These are phyloP conservation scores for Dentipellis sp. DNA, from an alignment of 768 basidiomycete species.

Conservation along the genomic window DNA sequence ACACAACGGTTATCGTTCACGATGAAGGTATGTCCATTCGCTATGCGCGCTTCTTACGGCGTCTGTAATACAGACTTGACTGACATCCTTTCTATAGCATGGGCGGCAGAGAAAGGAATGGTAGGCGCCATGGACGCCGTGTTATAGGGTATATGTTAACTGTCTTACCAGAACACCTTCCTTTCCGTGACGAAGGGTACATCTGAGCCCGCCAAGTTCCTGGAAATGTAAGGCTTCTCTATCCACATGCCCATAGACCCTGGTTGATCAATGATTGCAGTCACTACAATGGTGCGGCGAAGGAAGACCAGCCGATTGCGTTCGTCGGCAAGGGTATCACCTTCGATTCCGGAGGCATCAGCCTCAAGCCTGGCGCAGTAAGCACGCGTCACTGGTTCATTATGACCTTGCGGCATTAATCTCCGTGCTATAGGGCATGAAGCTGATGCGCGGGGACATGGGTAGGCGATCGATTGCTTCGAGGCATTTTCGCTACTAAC, in stretches of 20 bases:
- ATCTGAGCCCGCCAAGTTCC: conserved; percentile 74
- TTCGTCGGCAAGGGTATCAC: conserved; percentile 88
- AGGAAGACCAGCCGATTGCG: conserved; percentile 50
- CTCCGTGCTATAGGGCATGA: conserved; percentile 49
- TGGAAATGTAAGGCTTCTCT: conserved; percentile 56
- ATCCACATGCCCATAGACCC: not conserved
- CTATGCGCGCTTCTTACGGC: not conserved
- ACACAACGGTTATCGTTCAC: conserved; percentile 59
- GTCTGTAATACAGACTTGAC: too few relatives aligned
- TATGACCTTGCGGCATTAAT: not conserved
- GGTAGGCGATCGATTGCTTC: conserved; percentile 29
- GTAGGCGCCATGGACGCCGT: conserved; percentile 23
- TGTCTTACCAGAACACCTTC: conserved; percentile 53
- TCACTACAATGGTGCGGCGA: conserved; percentile 71
- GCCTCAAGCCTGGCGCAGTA: conserved; percentile 67
- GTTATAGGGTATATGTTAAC: not conserved
- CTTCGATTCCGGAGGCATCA: conserved; percentile 85
- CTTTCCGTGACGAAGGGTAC: conserved; percentile 81
- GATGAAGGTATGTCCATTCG: conserved; percentile 50
- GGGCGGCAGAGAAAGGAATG: conserved; percentile 84
- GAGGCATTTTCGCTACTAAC: not conserved
- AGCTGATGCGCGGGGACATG: conserved; percentile 83
- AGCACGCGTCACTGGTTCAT: conserved; percentile 16
- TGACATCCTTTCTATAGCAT: conserved; percentile 32
- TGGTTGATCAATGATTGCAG: conserved; percentile 24